These are phyloP conservation scores for Leptographium radiaticola DNA, from an alignment of 2,329 filamentous ascomycete species.

Conservation along the genomic window DNA sequence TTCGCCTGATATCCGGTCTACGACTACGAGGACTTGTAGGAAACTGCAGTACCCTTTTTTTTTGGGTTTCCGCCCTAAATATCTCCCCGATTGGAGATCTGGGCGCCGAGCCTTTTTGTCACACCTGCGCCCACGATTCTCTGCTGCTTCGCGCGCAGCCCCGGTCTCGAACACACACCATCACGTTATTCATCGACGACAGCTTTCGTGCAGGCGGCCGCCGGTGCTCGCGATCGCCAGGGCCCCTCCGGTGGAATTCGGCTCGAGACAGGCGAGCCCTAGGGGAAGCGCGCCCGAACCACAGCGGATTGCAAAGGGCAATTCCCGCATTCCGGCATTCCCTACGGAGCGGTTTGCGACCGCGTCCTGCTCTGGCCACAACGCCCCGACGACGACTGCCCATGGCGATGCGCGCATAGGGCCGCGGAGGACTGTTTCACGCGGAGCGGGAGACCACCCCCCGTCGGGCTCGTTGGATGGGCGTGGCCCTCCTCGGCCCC, in stretches of 20 bases:
- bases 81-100: not conserved
- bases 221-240: too few species aligned
- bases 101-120: not conserved
- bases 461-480: constrained; percentile 9
- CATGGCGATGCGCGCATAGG: constrained; percentile 2
- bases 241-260: too few species aligned
- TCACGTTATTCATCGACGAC: not conserved
- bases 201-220: too few species aligned
- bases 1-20: not conserved
- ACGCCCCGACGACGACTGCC: not conserved
- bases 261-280: too few species aligned
- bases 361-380: not conserved
- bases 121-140: not conserved
- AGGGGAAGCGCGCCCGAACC: not conserved
- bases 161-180: not conserved
- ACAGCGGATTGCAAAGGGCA: not conserved
- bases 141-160: not conserved
- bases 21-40: too few species aligned
- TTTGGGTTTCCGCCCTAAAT: not conserved
- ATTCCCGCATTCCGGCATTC: too few species aligned
- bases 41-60: not conserved
- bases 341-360: not conserved
- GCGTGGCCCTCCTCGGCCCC: not conserved
- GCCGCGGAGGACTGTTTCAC: not conserved
- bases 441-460: not conserved